A percentile compares a stretch with the other conserved stretches of the same genome.
Evolutionary conservation across 106 monocot species (phyloP).

Genomic region (Dendrobium nobile): DNA sequence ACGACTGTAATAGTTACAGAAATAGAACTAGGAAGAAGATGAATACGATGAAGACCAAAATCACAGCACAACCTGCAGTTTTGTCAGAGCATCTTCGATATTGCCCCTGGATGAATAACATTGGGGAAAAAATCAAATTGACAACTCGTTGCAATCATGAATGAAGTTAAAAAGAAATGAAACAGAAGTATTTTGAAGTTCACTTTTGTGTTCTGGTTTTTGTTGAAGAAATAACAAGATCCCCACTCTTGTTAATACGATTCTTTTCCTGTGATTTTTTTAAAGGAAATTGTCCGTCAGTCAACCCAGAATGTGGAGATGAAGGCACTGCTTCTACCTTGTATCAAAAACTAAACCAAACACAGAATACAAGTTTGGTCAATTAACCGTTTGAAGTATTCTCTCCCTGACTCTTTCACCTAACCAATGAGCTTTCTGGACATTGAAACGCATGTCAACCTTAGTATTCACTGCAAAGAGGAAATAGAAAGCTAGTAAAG

Average conservation of each 20-base stretch:
- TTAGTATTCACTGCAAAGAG: slow-evolving; percentile 87
- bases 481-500: slow-evolving; percentile 5
- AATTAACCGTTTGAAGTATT: slow-evolving; percentile 79
- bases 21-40: background rate
- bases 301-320: background rate
- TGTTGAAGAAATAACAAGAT: slow-evolving; percentile 92
- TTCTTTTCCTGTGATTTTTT: slow-evolving; percentile 77
- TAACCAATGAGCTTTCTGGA: slow-evolving; percentile 80
- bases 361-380: background rate
- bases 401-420: slow-evolving; percentile 76
- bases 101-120: slow-evolving; percentile 55
- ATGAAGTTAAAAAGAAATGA: slow-evolving; percentile 6
- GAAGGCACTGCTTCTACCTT: background rate
- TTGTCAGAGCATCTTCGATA: slow-evolving; percentile 88
- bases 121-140: slow-evolving; percentile 6
- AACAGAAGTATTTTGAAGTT: slow-evolving; percentile 12
- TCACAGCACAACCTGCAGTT: slow-evolving; percentile 61
- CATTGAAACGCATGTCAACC: slow-evolving; percentile 98
- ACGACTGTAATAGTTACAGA: background rate
- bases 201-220: slow-evolving; percentile 95
- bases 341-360: background rate
- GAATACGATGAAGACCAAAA: background rate
- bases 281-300: background rate
- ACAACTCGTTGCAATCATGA: background rate
- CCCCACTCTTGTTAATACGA: slow-evolving; percentile 90